Conservation (phyloP, 2,329 filamentous ascomycete genomes). For the Colletotrichum sp. region DNA sequence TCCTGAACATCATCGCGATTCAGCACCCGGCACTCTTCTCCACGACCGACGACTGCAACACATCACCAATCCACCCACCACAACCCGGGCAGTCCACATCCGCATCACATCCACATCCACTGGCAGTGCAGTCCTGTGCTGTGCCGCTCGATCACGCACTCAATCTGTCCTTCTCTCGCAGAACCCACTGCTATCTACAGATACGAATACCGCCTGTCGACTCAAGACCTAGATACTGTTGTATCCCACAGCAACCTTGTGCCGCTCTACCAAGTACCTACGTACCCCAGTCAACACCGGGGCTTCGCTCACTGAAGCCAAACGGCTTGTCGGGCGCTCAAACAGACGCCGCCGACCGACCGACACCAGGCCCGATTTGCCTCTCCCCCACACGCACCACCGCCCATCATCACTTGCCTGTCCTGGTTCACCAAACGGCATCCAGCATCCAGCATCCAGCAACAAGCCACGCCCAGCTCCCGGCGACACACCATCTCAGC, state of each 20-base stretch:
- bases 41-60: neutral
- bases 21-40: neutral
- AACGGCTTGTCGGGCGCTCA: neutral
- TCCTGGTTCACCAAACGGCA: neutral
- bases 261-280: neutral
- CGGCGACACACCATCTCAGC: constrained; percentile 6
- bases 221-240: neutral
- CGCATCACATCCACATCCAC: neutral
- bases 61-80: neutral
- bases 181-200: neutral
- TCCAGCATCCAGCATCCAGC: neutral
- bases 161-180: neutral
- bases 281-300: neutral
- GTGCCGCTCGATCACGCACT: neutral
- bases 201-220: neutral
- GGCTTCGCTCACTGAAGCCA: neutral
- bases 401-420: neutral
- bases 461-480: neutral
- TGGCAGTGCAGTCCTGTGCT: neutral
- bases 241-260: neutral
- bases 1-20: neutral
- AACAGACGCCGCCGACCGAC: constrained; percentile 1
- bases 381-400: constrained; percentile 15
- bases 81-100: neutral
- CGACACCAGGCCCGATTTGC: constrained; percentile 6